phyloP scores from a whole-genome alignment of 2,329 filamentous ascomycete species.

The Fulvia fulva region DNA sequence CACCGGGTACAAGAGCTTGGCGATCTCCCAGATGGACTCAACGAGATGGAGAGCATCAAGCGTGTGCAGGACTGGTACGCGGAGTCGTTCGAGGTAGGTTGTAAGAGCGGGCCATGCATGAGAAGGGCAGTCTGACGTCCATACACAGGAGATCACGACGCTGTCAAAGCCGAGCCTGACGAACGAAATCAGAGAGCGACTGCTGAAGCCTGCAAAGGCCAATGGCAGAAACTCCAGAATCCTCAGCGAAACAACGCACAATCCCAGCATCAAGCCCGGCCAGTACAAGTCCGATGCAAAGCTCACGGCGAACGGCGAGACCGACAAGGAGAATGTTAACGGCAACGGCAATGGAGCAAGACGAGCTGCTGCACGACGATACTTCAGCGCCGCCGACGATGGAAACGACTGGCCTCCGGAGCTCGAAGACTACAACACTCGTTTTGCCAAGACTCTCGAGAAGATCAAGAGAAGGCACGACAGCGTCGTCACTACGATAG shows the following conservation, averaged over 20 bases:
- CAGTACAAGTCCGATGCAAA: constrained; percentile 65
- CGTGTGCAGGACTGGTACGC: constrained; percentile 98
- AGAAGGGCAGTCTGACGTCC: background rate
- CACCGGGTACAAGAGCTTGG: constrained; percentile 94
- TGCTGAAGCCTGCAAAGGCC: constrained; percentile 64
- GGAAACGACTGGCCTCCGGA: constrained; percentile 85
- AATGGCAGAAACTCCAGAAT: constrained; percentile 60
- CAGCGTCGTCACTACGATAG: constrained; percentile 95
- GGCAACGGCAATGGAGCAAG: constrained; percentile 48
- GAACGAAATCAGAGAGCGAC: constrained; percentile 70
- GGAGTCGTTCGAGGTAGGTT: constrained; percentile 90
- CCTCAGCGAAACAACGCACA: constrained; percentile 77
- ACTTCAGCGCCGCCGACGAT: constrained; percentile 85
- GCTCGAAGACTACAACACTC: constrained; percentile 87
- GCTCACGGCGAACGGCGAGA: constrained; percentile 42
- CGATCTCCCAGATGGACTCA: constrained; percentile 88
- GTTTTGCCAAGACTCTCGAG: constrained; percentile 82
- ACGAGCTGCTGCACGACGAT: constrained; percentile 57
- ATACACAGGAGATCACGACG: constrained; percentile 77
- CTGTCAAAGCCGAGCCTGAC: constrained; percentile 73
- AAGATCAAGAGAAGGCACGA: constrained; percentile 95
- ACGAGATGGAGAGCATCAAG: constrained; percentile 95
- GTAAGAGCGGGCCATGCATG: background rate
- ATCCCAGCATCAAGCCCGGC: constrained; percentile 81
- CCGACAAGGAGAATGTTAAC: constrained; percentile 42